phyloP scores from a whole-genome alignment of 441 rosid species.

The Omphalea diandra region DNA sequence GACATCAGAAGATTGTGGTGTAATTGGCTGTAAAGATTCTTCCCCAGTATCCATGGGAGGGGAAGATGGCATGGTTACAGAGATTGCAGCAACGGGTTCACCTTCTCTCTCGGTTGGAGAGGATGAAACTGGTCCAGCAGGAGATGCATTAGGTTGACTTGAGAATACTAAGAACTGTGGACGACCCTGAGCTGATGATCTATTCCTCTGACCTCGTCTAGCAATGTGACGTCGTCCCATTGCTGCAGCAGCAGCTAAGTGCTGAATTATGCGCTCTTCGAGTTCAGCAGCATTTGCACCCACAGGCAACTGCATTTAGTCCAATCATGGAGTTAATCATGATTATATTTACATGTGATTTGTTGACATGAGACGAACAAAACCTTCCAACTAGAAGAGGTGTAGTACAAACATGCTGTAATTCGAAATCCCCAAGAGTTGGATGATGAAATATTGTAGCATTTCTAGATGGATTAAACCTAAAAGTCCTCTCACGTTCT shows the following conservation, averaged over 20 bases:
- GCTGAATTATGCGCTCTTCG: constrained; percentile 95
- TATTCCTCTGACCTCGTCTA: constrained; percentile 79
- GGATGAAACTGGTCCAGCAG: constrained; percentile 45
- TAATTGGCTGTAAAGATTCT: constrained; percentile 41
- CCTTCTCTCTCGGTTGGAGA: constrained; percentile 56
- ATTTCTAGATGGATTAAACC: constrained; percentile 74
- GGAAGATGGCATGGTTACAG: constrained; percentile 40
- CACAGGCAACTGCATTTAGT: constrained; percentile 60
- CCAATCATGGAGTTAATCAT: constrained; percentile 5
- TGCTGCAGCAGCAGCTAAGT: constrained; percentile 93
- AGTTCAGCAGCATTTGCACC: constrained; percentile 84
- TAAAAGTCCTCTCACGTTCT: constrained; percentile 69
- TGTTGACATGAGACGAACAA: constrained; percentile 12
- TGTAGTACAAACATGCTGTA: constrained; percentile 68
- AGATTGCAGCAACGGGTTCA: constrained; percentile 41
- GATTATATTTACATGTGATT: background rate
- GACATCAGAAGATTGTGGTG: constrained; percentile 30
- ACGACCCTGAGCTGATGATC: constrained; percentile 67
- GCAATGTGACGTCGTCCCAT: constrained; percentile 78
- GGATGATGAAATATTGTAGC: constrained; percentile 91
- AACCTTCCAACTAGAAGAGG: constrained; percentile 19
- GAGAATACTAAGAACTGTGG: constrained; percentile 78
- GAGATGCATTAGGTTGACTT: constrained; percentile 48
- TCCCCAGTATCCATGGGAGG: constrained; percentile 37
- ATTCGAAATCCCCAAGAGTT: constrained; percentile 88